A percentile compares a stretch with the other conserved stretches of the same genome.
Evolutionary conservation across 1,284 basidiomycete genomes (phyloP).

Genomic region (Coniophora puteana): DNA sequence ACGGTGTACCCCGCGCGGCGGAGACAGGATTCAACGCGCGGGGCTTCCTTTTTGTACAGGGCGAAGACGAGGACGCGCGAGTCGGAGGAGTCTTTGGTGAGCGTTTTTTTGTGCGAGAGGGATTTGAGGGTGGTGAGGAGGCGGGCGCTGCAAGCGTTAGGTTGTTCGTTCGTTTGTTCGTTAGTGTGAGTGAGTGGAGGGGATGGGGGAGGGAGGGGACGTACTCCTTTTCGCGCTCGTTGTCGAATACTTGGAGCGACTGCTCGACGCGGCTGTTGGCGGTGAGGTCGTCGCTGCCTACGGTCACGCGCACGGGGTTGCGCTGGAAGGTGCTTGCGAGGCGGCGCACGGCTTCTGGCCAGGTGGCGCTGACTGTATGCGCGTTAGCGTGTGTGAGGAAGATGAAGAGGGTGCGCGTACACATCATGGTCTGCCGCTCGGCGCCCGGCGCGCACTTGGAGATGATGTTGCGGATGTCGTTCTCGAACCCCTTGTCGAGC

Average conservation of each 20-base stretch:
- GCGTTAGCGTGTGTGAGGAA: neutral
- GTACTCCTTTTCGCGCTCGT: conserved; percentile 85
- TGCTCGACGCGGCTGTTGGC: conserved; percentile 92
- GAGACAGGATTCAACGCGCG: conserved; percentile 84
- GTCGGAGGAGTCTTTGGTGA: conserved; percentile 43
- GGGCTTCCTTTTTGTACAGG: conserved; percentile 96
- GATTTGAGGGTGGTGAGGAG: conserved; percentile 61
- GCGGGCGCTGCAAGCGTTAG: conserved; percentile 50
- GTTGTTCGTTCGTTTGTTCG: neutral
- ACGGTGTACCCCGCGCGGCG: conserved; percentile 80
- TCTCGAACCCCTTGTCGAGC: conserved; percentile 99
- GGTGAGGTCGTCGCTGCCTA: conserved; percentile 92
- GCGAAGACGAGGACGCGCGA: conserved; percentile 91
- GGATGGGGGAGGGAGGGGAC: conserved; percentile 19
- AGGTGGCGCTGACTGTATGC: conserved; percentile 87
- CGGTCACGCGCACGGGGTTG: conserved; percentile 87
- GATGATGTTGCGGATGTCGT: conserved; percentile 94
- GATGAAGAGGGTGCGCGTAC: conserved; percentile 40
- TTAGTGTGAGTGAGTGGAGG: neutral
- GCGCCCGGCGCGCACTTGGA: conserved; percentile 64
- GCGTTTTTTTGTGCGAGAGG: conserved; percentile 63
- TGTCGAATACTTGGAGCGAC: conserved; percentile 87
- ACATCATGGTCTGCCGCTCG: conserved; percentile 89
- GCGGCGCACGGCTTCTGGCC: conserved; percentile 94
- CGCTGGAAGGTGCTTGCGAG: conserved; percentile 91